Conservation (phyloP, 306 rosid species). For the Cucurbita argyrosperma region DNA sequence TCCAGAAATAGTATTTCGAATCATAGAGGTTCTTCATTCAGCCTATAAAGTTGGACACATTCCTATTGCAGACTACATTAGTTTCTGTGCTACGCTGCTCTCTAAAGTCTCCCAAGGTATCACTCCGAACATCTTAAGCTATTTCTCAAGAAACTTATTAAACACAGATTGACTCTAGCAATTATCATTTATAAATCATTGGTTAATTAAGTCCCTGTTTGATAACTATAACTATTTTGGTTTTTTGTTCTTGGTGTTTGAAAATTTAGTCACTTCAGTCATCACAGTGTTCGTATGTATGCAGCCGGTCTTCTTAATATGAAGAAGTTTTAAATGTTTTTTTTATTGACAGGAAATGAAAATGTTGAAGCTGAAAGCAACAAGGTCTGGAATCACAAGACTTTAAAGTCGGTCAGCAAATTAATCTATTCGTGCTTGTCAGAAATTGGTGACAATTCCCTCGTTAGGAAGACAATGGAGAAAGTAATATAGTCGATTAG, state of each 20-base stretch:
- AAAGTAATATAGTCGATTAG: constrained; percentile 36
- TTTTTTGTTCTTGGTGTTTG: background rate
- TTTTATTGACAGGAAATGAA: constrained; percentile 18
- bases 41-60: constrained; percentile 45
- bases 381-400: background rate
- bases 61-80: constrained; percentile 41
- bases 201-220: background rate
- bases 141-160: background rate
- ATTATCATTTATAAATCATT: background rate
- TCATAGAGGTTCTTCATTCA: constrained; percentile 52
- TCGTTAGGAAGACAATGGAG: constrained; percentile 43
- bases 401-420: constrained; percentile 23
- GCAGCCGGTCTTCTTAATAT: background rate
- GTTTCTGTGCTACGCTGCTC: constrained; percentile 54
- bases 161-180: background rate
- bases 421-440: constrained; percentile 32
- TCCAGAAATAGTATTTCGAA: constrained; percentile 28
- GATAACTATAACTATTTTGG: background rate
- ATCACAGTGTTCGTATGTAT: background rate
- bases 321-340: background rate
- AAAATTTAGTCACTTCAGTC: background rate
- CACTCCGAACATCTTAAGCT: background rate
- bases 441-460: constrained; percentile 55
- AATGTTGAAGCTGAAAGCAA: constrained; percentile 25
- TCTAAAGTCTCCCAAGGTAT: constrained; percentile 52